phyloP scores from a whole-genome alignment of 768 basidiomycete genomes.

The Psilocybe azurescens region DNA sequence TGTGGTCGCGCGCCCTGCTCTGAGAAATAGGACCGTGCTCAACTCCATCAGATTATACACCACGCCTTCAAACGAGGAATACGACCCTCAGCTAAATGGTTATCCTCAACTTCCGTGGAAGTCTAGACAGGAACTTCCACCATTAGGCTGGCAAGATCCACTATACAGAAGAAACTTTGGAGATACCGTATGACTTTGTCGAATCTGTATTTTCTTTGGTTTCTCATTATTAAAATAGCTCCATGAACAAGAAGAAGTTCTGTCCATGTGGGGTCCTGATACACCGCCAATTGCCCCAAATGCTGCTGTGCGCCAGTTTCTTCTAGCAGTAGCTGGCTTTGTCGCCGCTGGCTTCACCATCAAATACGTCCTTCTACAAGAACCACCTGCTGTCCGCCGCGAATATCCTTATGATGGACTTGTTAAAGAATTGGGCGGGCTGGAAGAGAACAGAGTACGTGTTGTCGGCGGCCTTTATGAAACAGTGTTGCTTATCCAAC shows the following conservation, averaged over 20 bases:
- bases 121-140: constrained; percentile 65
- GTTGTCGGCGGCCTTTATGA: not conserved
- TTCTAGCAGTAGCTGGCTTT: constrained; percentile 65
- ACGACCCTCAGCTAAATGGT: constrained; percentile 71
- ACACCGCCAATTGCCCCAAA: constrained; percentile 63
- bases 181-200: constrained; percentile 60
- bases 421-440: constrained; percentile 76
- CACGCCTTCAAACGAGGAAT: constrained; percentile 39
- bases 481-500: constrained; percentile 6
- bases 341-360: constrained; percentile 64
- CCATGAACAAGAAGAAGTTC: constrained; percentile 79
- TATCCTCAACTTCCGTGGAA: constrained; percentile 76
- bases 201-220: not conserved
- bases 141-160: constrained; percentile 77
- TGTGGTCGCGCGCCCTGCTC: constrained; percentile 35
- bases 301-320: constrained; percentile 68
- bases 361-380: constrained; percentile 60
- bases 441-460: constrained; percentile 79
- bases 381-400: constrained; percentile 69
- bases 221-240: constrained; percentile 49
- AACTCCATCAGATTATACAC: constrained; percentile 35
- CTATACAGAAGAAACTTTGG: constrained; percentile 83
- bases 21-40: constrained; percentile 25
- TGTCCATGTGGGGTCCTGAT: constrained; percentile 91
- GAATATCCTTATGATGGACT: constrained; percentile 82